phyloP scores from a whole-genome alignment of 2,329 filamentous ascomycete species.

The Cordyceps javanica region DNA sequence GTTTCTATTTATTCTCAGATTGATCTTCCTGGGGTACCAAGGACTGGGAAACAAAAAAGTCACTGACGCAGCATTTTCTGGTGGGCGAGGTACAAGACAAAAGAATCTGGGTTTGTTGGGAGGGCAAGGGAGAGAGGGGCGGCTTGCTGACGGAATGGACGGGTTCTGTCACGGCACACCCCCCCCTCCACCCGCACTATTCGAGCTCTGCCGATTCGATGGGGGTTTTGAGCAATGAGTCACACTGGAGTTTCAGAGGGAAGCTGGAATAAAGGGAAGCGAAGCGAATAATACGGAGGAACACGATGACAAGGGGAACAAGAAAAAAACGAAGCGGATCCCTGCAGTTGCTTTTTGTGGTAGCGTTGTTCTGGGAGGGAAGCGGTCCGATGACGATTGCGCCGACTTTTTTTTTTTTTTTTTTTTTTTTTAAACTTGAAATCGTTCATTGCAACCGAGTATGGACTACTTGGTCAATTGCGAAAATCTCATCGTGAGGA shows the following conservation, averaged over 20 bases:
- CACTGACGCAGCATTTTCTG: slow-evolving; percentile 2
- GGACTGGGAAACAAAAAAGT: not conserved
- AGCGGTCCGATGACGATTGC: too few relatives aligned
- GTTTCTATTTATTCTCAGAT: not conserved
- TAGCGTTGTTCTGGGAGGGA: not conserved
- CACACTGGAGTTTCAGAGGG: slow-evolving; percentile 13
- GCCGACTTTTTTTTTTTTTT: too few relatives aligned
- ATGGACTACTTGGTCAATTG: not conserved
- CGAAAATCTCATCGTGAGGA: too few relatives aligned
- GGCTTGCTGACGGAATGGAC: slow-evolving; percentile 4
- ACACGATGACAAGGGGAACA: not conserved
- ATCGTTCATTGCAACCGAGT: not conserved
- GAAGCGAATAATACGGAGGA: not conserved
- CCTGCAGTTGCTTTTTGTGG: not conserved
- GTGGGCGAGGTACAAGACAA: slow-evolving; percentile 3
- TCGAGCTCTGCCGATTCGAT: slow-evolving; percentile 6
- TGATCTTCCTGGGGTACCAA: not conserved
- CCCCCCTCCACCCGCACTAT: not conserved
- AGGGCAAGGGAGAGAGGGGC: too few relatives aligned
- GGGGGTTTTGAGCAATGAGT: slow-evolving; percentile 2
- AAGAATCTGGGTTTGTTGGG: not conserved
- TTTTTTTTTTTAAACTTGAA: too few relatives aligned
- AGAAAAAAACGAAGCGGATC: not conserved
- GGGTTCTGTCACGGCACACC: not conserved
- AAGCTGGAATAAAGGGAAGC: not conserved